These are phyloP conservation scores for Aspergillus transmontanensis DNA, from an alignment of 2,329 filamentous ascomycete genomes.

Conservation along the genomic window DNA sequence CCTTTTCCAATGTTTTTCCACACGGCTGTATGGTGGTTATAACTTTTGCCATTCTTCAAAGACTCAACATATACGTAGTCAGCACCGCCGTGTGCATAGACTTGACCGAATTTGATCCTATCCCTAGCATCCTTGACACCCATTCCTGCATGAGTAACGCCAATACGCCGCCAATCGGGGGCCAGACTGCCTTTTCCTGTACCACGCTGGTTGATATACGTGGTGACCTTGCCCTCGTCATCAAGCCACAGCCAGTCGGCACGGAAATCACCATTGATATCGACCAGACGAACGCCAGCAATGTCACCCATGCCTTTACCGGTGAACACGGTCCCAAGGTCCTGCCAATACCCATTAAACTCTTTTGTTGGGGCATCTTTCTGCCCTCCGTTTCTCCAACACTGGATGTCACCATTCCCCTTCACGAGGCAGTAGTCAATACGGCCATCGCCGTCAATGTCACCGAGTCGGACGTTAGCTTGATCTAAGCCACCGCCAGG, in stretches of 20 bases:
- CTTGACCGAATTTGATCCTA: not conserved
- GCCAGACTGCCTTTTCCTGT: not conserved
- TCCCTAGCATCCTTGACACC: not conserved
- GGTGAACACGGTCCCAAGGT: not conserved
- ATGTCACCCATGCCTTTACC: constrained; percentile 4
- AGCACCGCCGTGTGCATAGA: not conserved
- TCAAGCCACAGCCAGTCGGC: not conserved
- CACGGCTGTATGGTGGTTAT: not conserved
- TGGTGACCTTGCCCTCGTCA: constrained; percentile 4
- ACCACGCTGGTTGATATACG: constrained; percentile 5
- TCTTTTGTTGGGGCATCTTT: not conserved
- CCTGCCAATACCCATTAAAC: not conserved
- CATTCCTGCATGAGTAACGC: constrained; percentile 7
- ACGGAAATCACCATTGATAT: constrained; percentile 11
- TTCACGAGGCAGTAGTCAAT: not conserved
- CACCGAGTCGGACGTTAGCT: not conserved
- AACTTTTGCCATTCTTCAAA: not conserved
- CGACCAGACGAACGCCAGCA: not conserved
- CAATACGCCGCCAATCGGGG: not conserved
- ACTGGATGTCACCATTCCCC: not conserved
- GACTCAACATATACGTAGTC: not conserved
- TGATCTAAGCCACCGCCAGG: not conserved
- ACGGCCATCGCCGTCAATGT: not conserved
- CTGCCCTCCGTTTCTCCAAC: not conserved
- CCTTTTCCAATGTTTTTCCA: constrained; percentile 6